Evolutionary conservation across 2,329 filamentous ascomycete species (phyloP).

Genomic region (Dactylellina cionopaga): DNA sequence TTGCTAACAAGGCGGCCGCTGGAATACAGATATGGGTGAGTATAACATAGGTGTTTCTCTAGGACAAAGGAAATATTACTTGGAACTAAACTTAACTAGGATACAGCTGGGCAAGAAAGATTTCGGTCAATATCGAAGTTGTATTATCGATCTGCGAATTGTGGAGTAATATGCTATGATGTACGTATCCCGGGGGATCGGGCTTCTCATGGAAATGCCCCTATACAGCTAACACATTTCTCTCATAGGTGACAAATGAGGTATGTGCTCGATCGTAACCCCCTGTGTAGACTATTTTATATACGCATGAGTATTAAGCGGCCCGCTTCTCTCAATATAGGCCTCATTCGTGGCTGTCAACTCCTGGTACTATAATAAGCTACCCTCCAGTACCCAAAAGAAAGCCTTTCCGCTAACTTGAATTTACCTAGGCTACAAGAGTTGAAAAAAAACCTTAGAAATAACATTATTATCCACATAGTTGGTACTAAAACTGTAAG

Average conservation of each 20-base stretch:
- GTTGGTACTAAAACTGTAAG: slow-evolving; percentile 79
- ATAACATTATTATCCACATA: slow-evolving; percentile 58
- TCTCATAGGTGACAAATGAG: slow-evolving; percentile 44
- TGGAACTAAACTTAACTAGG: slow-evolving; percentile 36
- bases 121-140: slow-evolving; percentile 94
- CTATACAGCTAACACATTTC: slow-evolving; percentile 1
- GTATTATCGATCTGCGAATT: slow-evolving; percentile 77
- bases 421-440: slow-evolving; percentile 56
- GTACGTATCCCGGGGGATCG: slow-evolving; percentile 37
- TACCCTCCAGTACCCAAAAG: not conserved
- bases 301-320: not conserved
- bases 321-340: slow-evolving; percentile 15
- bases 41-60: too few relatives aligned
- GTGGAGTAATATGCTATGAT: slow-evolving; percentile 57
- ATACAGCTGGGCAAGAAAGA: slow-evolving; percentile 83
- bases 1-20: not conserved
- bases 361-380: slow-evolving; percentile 54
- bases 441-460: slow-evolving; percentile 57
- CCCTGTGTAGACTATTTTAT: not conserved
- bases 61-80: too few relatives aligned
- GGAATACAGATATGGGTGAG: slow-evolving; percentile 38
- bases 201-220: not conserved
- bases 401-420: too few relatives aligned
- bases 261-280: slow-evolving; percentile 4
- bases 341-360: slow-evolving; percentile 57